Percentiles rank a stretch among this genome's conserved stretches.
These are phyloP conservation scores for Drechslera avenae DNA, from an alignment of 2,329 filamentous ascomycete species.

Conservation along the genomic window DNA sequence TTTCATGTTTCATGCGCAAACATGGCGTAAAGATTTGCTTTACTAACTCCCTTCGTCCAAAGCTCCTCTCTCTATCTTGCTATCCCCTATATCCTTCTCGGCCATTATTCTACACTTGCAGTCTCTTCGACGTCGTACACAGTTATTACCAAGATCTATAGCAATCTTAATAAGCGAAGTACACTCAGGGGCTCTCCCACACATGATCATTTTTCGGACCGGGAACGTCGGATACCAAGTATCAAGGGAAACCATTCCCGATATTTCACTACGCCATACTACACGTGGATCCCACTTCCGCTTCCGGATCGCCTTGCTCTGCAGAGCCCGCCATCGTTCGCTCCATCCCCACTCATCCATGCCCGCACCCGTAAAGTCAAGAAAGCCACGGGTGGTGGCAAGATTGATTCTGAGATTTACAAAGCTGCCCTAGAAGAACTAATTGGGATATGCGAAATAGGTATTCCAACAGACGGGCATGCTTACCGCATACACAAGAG, in stretches of 20 bases:
- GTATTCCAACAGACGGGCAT: slow-evolving; percentile 66
- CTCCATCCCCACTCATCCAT: slow-evolving; percentile 59
- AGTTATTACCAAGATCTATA: too few species aligned
- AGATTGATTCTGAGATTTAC: slow-evolving; percentile 61
- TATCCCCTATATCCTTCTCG: too few species aligned
- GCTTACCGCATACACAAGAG: slow-evolving; percentile 67
- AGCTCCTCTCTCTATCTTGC: too few species aligned
- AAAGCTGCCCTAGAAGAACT: slow-evolving; percentile 55
- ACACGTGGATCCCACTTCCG: slow-evolving; percentile 28
- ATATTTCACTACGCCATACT: slow-evolving; percentile 17
- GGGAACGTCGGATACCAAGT: neutral
- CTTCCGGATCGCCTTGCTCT: slow-evolving; percentile 29
- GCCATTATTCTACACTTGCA: too few species aligned
- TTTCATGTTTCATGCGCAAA: too few species aligned
- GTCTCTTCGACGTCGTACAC: too few species aligned
- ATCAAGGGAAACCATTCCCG: too few species aligned
- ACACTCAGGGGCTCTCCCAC: too few species aligned
- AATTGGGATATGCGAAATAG: slow-evolving; percentile 55
- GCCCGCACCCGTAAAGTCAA: slow-evolving; percentile 64
- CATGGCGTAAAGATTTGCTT: too few species aligned
- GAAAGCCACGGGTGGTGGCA: slow-evolving; percentile 57
- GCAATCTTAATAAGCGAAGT: too few species aligned
- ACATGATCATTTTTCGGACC: too few species aligned
- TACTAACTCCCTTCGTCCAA: too few species aligned
- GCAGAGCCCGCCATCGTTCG: slow-evolving; percentile 31